Evolutionary conservation across 345 rosid genomes (phyloP), one percentile per base, ranked within the genome.

Genomic region (Geranium brycei): DNA sequence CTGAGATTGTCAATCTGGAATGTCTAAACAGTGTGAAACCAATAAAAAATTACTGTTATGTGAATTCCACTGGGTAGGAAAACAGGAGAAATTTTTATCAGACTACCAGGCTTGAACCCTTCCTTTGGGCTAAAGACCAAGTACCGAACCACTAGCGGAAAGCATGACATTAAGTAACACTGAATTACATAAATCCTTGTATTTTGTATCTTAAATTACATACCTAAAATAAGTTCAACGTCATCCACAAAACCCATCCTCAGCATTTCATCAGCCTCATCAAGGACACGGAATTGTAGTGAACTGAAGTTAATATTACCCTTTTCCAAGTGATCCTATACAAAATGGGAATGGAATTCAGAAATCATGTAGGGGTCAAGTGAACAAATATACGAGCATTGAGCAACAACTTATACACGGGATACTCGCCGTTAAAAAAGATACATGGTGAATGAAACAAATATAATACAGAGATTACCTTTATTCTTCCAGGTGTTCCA

Each of bases 201-300:
- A 47, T 47, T 8, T 8, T 47, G 53, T 47, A 47, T 47, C 3
- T 5, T 8, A 47, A 47, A 51, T 51, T 12, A 68, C 73, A 67
- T 72, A 90, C 99, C 91, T 65, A 95, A 83, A 69, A 95, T 95
- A 64, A 91, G 85, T 70, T 95, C 95, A 59, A 95, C 96, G 77
- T 88, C 96, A 31, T 91, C 99, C 65, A 90, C 99, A 74, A 95
- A 95, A 31, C 99, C 99, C 96, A 95, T 88, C 70, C 88, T 83
- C 71, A 95, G 72, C 99, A 95, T 95, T 71, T 95, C 99, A 77
- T 95, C 99, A 69, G 97, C 96, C 78, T 95, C 97, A 59, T 95
- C 97, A 68, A 95, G 99, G 19, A 95, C 96, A 64, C 97, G 89
- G 72, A 91, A 95, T 70, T 82, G 84, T 31, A 95, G 73, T 13